phyloP scores from a whole-genome alignment of 1,139 yeast species.

The Magnusiomyces ingens region DNA sequence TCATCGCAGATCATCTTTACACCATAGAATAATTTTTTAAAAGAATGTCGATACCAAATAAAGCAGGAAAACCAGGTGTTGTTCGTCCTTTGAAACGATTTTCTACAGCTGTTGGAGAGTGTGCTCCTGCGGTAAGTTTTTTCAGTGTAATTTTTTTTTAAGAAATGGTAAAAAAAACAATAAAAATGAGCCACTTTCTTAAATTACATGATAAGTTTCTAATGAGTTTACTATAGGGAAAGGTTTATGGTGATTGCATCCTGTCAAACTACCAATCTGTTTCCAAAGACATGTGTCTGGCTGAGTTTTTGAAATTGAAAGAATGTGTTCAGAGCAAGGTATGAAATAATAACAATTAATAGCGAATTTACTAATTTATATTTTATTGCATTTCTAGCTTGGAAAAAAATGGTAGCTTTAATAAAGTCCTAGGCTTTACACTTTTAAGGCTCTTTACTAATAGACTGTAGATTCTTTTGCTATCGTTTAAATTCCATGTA shows the following conservation, averaged over 20 bases:
- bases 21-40: too few species aligned
- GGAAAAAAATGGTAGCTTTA: background rate
- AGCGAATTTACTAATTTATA: background rate
- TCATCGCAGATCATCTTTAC: too few species aligned
- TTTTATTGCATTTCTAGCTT: background rate
- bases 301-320: constrained; percentile 52
- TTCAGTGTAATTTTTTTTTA: background rate
- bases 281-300: constrained; percentile 48
- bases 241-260: constrained; percentile 56
- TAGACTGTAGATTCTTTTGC: too few species aligned
- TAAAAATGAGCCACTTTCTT: too few species aligned
- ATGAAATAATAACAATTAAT: constrained; percentile 11
- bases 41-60: too few species aligned
- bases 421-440: background rate
- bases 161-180: too few species aligned
- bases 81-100: constrained; percentile 12
- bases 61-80: background rate
- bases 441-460: too few species aligned
- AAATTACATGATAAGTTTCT: background rate
- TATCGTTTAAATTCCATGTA: too few species aligned
- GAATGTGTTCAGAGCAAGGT: constrained; percentile 46
- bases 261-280: constrained; percentile 49
- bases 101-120: constrained; percentile 19
- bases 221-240: constrained; percentile 11
- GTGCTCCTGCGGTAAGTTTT: constrained; percentile 17